These are phyloP conservation scores for Monosporascus sp. DNA, from an alignment of 2,329 filamentous ascomycete species.

Conservation along the genomic window DNA sequence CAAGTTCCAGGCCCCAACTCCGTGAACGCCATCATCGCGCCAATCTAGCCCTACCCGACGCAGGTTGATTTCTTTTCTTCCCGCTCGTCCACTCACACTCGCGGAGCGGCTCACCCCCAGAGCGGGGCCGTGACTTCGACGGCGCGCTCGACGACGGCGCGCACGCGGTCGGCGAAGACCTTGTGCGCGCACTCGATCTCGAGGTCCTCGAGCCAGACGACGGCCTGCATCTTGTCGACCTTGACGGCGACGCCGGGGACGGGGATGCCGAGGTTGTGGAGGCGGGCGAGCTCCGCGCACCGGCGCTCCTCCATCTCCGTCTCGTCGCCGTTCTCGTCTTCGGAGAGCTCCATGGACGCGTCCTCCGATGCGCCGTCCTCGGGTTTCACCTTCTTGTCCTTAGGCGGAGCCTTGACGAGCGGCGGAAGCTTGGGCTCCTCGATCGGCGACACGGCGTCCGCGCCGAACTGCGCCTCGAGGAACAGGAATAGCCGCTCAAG, in stretches of 20 bases:
- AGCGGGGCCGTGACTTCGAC: constrained; percentile 81
- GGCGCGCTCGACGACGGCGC: constrained; percentile 83
- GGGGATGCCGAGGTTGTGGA: constrained; percentile 81
- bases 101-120: constrained; percentile 41
- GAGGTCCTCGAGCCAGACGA: constrained; percentile 86
- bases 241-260: constrained; percentile 84
- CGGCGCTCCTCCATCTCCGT: constrained; percentile 48
- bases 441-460: constrained; percentile 75
- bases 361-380: constrained; percentile 21
- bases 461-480: constrained; percentile 92
- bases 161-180: constrained; percentile 76
- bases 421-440: constrained; percentile 53
- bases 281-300: constrained; percentile 65
- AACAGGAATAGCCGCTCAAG: constrained; percentile 88
- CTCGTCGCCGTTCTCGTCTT: constrained; percentile 36
- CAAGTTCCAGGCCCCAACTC: too few relatives aligned
- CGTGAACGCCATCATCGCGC: too few relatives aligned
- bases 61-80: too few relatives aligned
- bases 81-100: neutral
- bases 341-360: constrained; percentile 16
- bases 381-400: constrained; percentile 24
- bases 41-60: too few relatives aligned
- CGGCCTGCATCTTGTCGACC: constrained; percentile 82
- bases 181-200: constrained; percentile 82
- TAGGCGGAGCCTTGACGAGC: constrained; percentile 20